These are phyloP conservation scores for Solanum chilense DNA, from an alignment of 257 asterid genomes.

Conservation along the genomic window DNA sequence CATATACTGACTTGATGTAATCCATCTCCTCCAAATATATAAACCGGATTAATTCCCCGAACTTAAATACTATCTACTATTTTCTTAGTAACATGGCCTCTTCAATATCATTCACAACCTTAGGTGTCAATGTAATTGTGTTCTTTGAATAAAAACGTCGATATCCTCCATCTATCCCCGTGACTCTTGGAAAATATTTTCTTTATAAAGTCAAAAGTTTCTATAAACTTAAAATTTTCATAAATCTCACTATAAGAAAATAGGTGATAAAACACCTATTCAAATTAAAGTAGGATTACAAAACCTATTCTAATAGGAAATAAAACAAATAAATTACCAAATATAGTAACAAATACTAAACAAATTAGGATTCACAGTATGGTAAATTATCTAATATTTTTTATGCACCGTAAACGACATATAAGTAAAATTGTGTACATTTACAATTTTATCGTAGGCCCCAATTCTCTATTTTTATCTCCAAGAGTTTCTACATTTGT, in stretches of 20 bases:
- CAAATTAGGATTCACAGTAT: neutral
- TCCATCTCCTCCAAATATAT: neutral
- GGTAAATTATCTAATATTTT: neutral
- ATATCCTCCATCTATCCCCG: no score
- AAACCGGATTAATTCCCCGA: neutral
- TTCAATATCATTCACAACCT: neutral
- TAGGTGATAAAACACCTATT: no score
- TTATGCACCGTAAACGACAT: neutral
- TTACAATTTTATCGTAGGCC: neutral
- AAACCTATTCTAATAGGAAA: no score
- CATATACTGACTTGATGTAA: no score
- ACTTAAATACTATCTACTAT: neutral
- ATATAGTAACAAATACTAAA: neutral
- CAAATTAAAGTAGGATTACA: neutral
- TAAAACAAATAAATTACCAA: neutral
- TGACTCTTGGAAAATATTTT: no score
- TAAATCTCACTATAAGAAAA: no score
- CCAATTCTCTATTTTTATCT: no score
- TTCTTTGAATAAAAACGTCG: neutral
- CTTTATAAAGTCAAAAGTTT: neutral
- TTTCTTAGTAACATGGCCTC: neutral
- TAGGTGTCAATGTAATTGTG: neutral
- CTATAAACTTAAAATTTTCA: no score
- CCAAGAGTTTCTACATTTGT: no score
- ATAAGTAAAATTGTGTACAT: neutral